Percentiles rank a stretch among this genome's conserved stretches.
phyloP scores from a whole-genome alignment of 2,329 filamentous ascomycete species.

The Leptographium procerum region DNA sequence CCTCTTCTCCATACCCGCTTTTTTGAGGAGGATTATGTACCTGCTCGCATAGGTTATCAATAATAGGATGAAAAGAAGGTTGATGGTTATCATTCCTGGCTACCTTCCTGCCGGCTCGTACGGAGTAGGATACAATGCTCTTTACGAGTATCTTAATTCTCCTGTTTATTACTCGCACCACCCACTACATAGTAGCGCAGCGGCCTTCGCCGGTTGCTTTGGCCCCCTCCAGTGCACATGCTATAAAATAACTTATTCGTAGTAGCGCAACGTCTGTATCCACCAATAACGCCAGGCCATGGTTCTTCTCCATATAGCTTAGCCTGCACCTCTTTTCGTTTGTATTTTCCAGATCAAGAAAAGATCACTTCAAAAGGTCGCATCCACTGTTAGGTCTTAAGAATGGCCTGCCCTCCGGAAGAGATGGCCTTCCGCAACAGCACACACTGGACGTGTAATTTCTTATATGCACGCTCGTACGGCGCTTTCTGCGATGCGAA shows the following conservation, averaged over 20 bases:
- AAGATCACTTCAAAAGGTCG: neutral
- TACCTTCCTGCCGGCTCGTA: neutral
- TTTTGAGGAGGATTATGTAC: neutral
- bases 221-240: too few species aligned
- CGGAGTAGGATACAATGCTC: too few species aligned
- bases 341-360: neutral
- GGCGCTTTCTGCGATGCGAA: neutral
- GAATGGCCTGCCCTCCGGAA: neutral
- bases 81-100: too few species aligned
- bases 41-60: neutral
- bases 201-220: neutral
- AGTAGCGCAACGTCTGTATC: neutral
- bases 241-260: neutral
- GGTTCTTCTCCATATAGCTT: neutral
- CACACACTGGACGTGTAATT: neutral
- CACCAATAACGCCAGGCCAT: neutral
- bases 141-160: too few species aligned
- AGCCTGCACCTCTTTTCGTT: neutral
- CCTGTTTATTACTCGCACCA: neutral
- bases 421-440: neutral
- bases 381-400: too few species aligned
- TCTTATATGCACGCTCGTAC: too few species aligned
- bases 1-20: neutral
- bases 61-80: too few species aligned
- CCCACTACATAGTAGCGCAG: too few species aligned